A percentile compares a stretch with the other conserved stretches of the same genome.
phyloP scores from a whole-genome alignment of 2,329 filamentous ascomycete species.

The Cladosporium oxysporum region DNA sequence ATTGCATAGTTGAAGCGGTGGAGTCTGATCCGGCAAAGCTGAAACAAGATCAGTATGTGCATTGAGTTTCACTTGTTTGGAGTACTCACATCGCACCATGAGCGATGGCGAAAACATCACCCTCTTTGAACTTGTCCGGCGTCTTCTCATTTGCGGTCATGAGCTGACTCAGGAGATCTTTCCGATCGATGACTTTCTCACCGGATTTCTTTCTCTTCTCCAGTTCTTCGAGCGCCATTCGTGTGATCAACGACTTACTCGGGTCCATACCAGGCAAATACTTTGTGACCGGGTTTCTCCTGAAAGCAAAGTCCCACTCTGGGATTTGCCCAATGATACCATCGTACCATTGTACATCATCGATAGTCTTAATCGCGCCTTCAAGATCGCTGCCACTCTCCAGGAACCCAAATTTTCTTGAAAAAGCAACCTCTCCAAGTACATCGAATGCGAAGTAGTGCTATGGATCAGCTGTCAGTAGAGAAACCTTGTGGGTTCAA shows the following conservation, averaged over 20 bases:
- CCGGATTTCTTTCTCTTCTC: conserved; percentile 48
- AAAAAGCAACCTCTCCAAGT: conserved; percentile 75
- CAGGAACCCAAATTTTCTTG: conserved; percentile 72
- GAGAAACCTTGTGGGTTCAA: neutral
- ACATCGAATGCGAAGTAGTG: conserved; percentile 84
- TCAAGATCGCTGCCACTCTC: conserved; percentile 75
- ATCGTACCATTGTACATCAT: conserved; percentile 67
- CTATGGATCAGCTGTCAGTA: neutral
- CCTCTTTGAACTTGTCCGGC: conserved; percentile 40
- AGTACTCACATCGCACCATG: conserved; percentile 58
- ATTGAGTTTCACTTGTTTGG: conserved; percentile 42
- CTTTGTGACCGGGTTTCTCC: conserved; percentile 59
- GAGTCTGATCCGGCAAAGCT: conserved; percentile 75
- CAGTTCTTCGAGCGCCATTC: conserved; percentile 56
- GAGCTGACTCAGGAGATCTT: conserved; percentile 61
- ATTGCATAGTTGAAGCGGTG: conserved; percentile 70
- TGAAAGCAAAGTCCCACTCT: conserved; percentile 64
- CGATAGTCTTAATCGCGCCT: conserved; percentile 56
- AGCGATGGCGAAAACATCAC: conserved; percentile 59
- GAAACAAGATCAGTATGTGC: conserved; percentile 68
- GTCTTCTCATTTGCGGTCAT: conserved; percentile 49
- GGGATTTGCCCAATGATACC: conserved; percentile 76
- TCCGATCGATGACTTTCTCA: conserved; percentile 49
- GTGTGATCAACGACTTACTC: conserved; percentile 52
- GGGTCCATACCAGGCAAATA: conserved; percentile 48